Conservation (phyloP, 768 basidiomycete species). For the Podaxis carcinomalis region DNA sequence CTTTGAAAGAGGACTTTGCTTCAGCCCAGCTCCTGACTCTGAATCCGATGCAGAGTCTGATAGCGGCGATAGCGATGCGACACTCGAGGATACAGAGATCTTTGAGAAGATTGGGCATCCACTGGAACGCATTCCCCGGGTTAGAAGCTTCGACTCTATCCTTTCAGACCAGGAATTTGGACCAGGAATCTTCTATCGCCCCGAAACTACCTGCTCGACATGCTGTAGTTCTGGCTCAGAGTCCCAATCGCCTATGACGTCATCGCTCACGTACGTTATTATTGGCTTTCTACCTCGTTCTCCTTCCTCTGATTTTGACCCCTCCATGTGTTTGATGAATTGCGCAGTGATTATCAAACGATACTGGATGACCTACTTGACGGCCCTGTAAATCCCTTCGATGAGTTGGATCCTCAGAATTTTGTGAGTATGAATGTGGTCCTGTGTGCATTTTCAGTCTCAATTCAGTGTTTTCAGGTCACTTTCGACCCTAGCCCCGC, state of each 20-base stretch:
- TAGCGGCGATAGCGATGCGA: slow-evolving; percentile 24
- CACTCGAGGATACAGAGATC: slow-evolving; percentile 25
- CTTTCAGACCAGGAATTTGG: slow-evolving; percentile 17
- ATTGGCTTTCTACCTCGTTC: slow-evolving; percentile 8
- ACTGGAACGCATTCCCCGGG: slow-evolving; percentile 29
- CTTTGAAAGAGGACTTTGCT: neutral
- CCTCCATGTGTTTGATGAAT: neutral
- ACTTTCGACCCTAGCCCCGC: slow-evolving; percentile 23
- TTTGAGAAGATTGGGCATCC: slow-evolving; percentile 26
- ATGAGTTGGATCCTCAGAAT: slow-evolving; percentile 14
- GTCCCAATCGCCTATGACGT: slow-evolving; percentile 16
- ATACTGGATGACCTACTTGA: slow-evolving; percentile 20
- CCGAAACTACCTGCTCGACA: slow-evolving; percentile 16
- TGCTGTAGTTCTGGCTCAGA: slow-evolving; percentile 16
- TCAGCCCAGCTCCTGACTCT: neutral
- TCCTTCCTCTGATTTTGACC: slow-evolving; percentile 2
- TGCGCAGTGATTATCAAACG: slow-evolving; percentile 17
- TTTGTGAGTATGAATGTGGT: slow-evolving; percentile 14
- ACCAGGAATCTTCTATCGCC: slow-evolving; percentile 4
- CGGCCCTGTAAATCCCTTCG: slow-evolving; percentile 18
- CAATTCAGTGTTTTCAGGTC: slow-evolving; percentile 18
- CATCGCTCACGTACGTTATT: slow-evolving; percentile 12
- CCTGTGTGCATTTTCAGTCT: slow-evolving; percentile 2
- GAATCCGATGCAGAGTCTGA: slow-evolving; percentile 13
- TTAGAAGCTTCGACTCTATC: slow-evolving; percentile 22